Evolutionary conservation across 2,329 filamentous ascomycete species (phyloP), one percentile per base, ranked within the genome.

Genomic region (Delphinella strobiligena): DNA sequence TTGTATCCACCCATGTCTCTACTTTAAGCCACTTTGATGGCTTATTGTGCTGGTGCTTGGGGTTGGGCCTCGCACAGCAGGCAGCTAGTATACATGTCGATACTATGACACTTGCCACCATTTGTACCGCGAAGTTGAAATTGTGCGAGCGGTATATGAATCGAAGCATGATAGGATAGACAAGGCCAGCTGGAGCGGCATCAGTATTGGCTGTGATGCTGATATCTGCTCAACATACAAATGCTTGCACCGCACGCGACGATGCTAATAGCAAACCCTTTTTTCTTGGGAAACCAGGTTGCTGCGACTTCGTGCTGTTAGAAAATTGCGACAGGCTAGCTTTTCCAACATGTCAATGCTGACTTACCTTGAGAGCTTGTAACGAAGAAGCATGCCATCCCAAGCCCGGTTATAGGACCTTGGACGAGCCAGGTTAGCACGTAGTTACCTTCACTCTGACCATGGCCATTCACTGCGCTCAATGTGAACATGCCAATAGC

Each of bases 371-470:
- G 66, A 17, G 67, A 69, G 45, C 66, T 68, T 17, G 62, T 62
- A 4, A 70, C 67, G 46, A 71, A 71, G 51, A 67, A 69, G 46
- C 66, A 69, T n/a, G 64, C 60, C 67, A 70, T 70, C 8, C 68
- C 68, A 8, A 69, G 42, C 4, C 66, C 65, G 18, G 59, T 59
- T 29, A 69, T 50, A 30, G 71, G 49, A 3, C 67, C 67, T 49
- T 70, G 66, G 4, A 63, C 64, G 9, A 63, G 50, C 64, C 64
- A 67, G 17, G 68, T 66, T 5, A 60, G 47, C 19, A 47, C 54
- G 47, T 65, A 68, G 38, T 56, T 63, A 32, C 57, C 64, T 16
- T 59, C 37, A 4, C 52, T 53, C 35, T 54, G 49, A 14, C 49
- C 44, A 9, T 53, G 57, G n/a, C 51, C 63, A 41, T 63, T 63